Evolutionary conservation across 2,329 filamentous ascomycete genomes (phyloP), one percentile per base, ranked within the genome.

Genomic region (Polytolypa hystricis): DNA sequence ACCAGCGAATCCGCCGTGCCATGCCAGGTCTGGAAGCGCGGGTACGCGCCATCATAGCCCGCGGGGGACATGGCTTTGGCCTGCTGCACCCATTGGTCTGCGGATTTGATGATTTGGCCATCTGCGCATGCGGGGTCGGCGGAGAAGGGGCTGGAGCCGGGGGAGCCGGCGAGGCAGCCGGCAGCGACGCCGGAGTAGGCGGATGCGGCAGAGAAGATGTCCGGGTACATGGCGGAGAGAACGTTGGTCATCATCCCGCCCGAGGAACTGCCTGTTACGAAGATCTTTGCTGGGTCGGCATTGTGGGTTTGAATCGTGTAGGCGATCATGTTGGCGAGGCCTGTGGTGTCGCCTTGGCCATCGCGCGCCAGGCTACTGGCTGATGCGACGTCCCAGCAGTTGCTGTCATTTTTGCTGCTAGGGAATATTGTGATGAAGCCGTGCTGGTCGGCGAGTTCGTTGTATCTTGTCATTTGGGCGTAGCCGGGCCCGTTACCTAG

Each of bases 241-340:
- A 71, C 65, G 40, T 68, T 66, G 8, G 69, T 71, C 69, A 74
- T 73, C 70, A 73, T 74, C 16, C 61, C 70, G 23, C 70, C 70
- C 0, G 68, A 71, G 21, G 62, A 67, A 21, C 63, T 57, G 11
- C 74, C 74, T 0, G 69, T 74, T 2, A 69, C 70, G 41, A 68
- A 77, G 2, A 77, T 69, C 37, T 62, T 63, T 42, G 49, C 57
- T 19, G 63, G 47, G 45, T 78, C 68, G 17, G 62, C 72, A 2
- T 59, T 57, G 54, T 77, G 75, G 48, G 62, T 64, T 6, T 50
- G 43, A 12, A 76, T 52, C 3, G 70, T 62, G 46, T 73, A 76
- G 21, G 55, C 59, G 30, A 77, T 71, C 72, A 78, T 77, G 49
- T 71, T 74, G 19, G 66, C 69, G 39, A 79, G 72, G 0, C 64